Conservation (phyloP, 805 yeast genomes). For the Millerozyma acaciae region DNA sequence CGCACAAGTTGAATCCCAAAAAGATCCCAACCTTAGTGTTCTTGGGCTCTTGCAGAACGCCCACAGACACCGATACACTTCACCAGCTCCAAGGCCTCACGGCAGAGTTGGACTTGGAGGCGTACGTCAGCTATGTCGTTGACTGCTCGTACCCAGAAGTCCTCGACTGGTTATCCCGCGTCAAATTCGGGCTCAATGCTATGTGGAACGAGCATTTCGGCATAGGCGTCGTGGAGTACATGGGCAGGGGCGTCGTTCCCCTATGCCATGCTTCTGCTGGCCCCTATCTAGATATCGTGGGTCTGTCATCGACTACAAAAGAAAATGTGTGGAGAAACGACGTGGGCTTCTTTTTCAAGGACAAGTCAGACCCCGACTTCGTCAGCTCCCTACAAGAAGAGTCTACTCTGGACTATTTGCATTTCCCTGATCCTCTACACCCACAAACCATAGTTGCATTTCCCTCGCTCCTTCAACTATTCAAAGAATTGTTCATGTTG, state of each 20-base stretch:
- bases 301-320: slow-evolving; percentile 13
- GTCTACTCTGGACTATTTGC: slow-evolving; percentile 3
- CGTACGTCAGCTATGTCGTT: slow-evolving; percentile 52
- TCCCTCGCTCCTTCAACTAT: slow-evolving; percentile 48
- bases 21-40: slow-evolving; percentile 58
- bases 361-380: slow-evolving; percentile 69
- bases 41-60: slow-evolving; percentile 80
- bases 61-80: slow-evolving; percentile 60
- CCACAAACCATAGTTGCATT: slow-evolving; percentile 18
- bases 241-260: slow-evolving; percentile 83
- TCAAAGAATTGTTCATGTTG: slow-evolving; percentile 41
- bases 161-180: slow-evolving; percentile 45
- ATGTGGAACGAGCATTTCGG: slow-evolving; percentile 99
- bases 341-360: slow-evolving; percentile 79
- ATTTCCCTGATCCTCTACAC: slow-evolving; percentile 9
- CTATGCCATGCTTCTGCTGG: slow-evolving; percentile 95
- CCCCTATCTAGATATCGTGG: slow-evolving; percentile 86
- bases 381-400: slow-evolving; percentile 8
- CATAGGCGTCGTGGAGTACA: slow-evolving; percentile 91
- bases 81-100: slow-evolving; percentile 41
- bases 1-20: slow-evolving; percentile 12
- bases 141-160: slow-evolving; percentile 74
- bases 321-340: slow-evolving; percentile 32
- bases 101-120: slow-evolving; percentile 24
- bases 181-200: slow-evolving; percentile 81